phyloP scores from a whole-genome alignment of 2,329 filamentous ascomycete genomes.

The Diaporthe humulicola region DNA sequence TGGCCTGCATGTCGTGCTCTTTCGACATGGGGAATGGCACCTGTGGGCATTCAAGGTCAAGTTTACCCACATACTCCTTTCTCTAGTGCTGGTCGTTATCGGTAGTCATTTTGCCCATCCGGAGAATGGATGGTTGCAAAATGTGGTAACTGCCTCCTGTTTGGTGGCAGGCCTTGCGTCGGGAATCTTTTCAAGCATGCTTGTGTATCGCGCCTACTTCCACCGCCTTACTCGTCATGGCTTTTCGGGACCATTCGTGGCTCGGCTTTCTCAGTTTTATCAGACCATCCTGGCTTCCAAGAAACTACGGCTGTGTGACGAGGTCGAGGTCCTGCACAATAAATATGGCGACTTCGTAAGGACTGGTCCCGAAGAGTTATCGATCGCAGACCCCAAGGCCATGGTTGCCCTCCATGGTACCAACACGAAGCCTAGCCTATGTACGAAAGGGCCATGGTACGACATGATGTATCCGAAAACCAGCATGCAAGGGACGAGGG shows the following conservation, averaged over 20 bases:
- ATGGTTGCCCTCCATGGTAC: conserved; percentile 43
- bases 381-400: conserved; percentile 34
- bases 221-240: conserved; percentile 7
- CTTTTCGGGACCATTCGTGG: background rate
- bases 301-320: conserved; percentile 3
- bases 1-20: background rate
- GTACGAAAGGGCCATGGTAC: conserved; percentile 43
- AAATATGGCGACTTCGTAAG: conserved; percentile 20
- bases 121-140: background rate
- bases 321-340: conserved; percentile 8
- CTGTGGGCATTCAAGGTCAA: background rate
- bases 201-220: background rate
- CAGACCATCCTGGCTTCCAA: background rate
- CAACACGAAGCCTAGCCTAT: conserved; percentile 32
- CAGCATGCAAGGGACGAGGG: background rate
- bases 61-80: background rate
- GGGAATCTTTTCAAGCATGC: background rate
- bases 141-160: background rate
- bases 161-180: background rate
- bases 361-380: background rate
- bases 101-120: background rate
- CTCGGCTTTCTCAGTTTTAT: background rate
- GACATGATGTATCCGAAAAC: conserved; percentile 31
- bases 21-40: conserved; percentile 11
- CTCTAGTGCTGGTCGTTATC: background rate